Evolutionary conservation across 805 yeast species (phyloP), one percentile per base, ranked within the genome.

Genomic region (Yarrowia osloensis): DNA sequence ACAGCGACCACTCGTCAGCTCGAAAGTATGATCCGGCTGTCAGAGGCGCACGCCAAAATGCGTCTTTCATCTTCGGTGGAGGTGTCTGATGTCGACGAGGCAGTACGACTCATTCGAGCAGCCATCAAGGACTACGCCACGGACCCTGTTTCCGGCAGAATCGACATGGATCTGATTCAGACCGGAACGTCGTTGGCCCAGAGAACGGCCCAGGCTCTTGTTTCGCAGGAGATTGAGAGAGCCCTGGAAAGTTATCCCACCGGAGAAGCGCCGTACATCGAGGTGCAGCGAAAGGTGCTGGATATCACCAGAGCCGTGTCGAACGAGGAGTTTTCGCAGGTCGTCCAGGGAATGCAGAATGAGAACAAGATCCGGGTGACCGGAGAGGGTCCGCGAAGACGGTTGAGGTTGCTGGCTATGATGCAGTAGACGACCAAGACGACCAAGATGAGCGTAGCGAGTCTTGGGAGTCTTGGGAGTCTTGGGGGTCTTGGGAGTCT

Each of bases 1-100:
- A 95, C 99, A 0, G 99, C 99, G 4, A 95, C 99, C 0, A 94
- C 99, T 1, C 86, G 99, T 79, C 99, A 95, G 77, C 81, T 95
- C 67, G 99, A 95, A 78, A 88, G 96, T 65, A 91, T 95, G 97
- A 93, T 94, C 71, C 86, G 99, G 74, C 81, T 95, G 63, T 78
- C 96, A 0, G 99, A 95, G 78, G 99, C 98, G 0, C 98, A 95
- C 76, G 99, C 99, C 1, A 93, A 92, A 78, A 90, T 95, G 97
- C 86, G 97, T 72, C 81, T 95, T 33, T 84, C 94, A 1, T 78
- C 81, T 1, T 75, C 72, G 0, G 99, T 95, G 5, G 88, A 87
- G 66, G 81, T 89, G 28, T 82, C 81, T 31, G 99, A 95, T 77
- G 99, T 95, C 6, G 82, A 83, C 69, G 99, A 95, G 76, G 97